A percentile compares a stretch with the other conserved stretches of the same genome.
Evolutionary conservation across 495 filamentous ascomycete genomes (phyloP).

Genomic region (Rostrohypoxylon terebratum): DNA sequence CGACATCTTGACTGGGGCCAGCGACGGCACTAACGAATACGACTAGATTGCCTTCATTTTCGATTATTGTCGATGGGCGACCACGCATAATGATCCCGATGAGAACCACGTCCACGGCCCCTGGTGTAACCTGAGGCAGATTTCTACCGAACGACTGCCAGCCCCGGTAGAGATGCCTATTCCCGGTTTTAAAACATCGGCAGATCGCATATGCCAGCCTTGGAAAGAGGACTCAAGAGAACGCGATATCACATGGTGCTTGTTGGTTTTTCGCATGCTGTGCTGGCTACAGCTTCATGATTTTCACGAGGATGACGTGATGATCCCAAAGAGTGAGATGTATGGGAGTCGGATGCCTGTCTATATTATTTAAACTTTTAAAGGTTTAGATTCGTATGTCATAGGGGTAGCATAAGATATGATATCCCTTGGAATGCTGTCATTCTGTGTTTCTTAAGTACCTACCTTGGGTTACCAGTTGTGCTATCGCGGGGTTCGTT

Average conservation of each 20-base stretch:
- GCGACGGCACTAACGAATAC: slow-evolving; percentile 20
- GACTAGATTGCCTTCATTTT: slow-evolving; percentile 21
- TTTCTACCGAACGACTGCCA: background rate
- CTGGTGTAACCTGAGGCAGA: no score
- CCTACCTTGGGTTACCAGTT: background rate
- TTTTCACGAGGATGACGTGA: slow-evolving; percentile 61
- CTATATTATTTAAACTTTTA: slow-evolving; percentile 49
- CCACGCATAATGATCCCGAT: background rate
- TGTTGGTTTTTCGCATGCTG: slow-evolving; percentile 63
- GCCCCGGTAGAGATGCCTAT: background rate
- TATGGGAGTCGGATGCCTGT: slow-evolving; percentile 63
- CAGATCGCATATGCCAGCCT: background rate
- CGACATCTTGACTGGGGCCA: background rate
- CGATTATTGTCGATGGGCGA: slow-evolving; percentile 1
- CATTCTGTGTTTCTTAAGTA: background rate
- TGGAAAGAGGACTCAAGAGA: slow-evolving; percentile 3
- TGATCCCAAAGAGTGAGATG: slow-evolving; percentile 60
- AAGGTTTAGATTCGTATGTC: background rate
- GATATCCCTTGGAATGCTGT: background rate
- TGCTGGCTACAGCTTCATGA: slow-evolving; percentile 65
- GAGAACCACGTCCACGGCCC: background rate
- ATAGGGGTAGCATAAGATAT: background rate
- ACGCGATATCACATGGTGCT: slow-evolving; percentile 58
- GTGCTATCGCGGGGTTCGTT: no score
- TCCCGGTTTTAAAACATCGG: background rate